These are phyloP conservation scores for Centella asiatica DNA, from an alignment of 129 eudicot genomes.

Conservation along the genomic window DNA sequence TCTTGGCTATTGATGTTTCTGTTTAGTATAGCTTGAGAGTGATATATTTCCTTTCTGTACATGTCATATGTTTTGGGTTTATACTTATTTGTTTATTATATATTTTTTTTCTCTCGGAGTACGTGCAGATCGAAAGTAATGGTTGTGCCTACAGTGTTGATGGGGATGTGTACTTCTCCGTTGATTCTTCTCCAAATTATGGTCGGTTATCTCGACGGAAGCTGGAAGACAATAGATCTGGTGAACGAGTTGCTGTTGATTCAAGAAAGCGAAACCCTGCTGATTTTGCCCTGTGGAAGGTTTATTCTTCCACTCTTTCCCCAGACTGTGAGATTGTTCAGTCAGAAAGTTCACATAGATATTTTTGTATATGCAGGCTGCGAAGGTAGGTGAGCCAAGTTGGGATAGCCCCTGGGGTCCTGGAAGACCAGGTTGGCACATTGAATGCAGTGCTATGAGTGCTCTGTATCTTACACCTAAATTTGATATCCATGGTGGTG, in stretches of 20 bases:
- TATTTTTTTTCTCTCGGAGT: too few relatives aligned
- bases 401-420: conserved; percentile 99
- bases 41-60: neutral
- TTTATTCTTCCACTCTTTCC: conserved; percentile 5
- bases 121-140: conserved; percentile 51
- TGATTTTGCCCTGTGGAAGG: conserved; percentile 97
- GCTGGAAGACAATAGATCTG: conserved; percentile 75
- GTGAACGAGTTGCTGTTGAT: conserved; percentile 87
- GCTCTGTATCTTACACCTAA: conserved; percentile 53
- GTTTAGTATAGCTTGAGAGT: neutral
- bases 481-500: conserved; percentile 96
- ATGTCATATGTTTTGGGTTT: neutral
- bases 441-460: conserved; percentile 98
- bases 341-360: neutral
- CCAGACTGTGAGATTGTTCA: neutral
- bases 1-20: neutral
- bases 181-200: conserved; percentile 58
- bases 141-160: conserved; percentile 58
- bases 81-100: neutral
- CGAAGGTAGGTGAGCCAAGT: conserved; percentile 82
- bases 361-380: conserved; percentile 44
- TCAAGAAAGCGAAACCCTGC: conserved; percentile 68
- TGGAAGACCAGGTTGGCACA: conserved; percentile 99
- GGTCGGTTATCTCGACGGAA: conserved; percentile 66
- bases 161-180: conserved; percentile 82